Conservation (phyloP, 1,139 yeast genomes). For the Scheffersomyces insectosa region DNA sequence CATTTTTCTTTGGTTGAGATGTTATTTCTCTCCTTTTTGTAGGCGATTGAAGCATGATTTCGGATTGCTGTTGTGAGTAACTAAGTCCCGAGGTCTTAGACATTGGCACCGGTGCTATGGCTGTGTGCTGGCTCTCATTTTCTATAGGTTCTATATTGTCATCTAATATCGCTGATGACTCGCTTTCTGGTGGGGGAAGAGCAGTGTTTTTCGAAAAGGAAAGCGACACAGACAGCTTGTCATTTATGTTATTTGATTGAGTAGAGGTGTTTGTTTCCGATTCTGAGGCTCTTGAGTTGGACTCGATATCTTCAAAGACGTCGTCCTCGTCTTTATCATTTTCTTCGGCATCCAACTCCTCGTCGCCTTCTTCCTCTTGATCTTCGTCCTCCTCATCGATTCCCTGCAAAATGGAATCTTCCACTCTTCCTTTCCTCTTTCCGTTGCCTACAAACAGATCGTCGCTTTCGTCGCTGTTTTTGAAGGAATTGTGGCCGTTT, state of each 20-base stretch:
- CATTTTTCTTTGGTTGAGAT: slow-evolving; percentile 11
- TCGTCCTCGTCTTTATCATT: slow-evolving; percentile 1
- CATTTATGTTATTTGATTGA: neutral
- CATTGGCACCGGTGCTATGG: neutral
- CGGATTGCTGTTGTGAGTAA: slow-evolving; percentile 32
- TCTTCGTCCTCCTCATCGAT: slow-evolving; percentile 2
- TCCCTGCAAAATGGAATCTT: neutral
- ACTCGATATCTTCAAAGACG: slow-evolving; percentile 9
- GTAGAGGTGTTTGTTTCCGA: slow-evolving; percentile 1
- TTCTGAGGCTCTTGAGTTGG: slow-evolving; percentile 1
- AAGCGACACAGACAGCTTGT: neutral
- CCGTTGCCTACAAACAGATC: neutral
- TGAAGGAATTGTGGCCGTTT: too few relatives aligned
- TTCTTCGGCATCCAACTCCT: slow-evolving; percentile 3
- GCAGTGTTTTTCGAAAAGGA: neutral
- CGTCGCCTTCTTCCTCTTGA: slow-evolving; percentile 2
- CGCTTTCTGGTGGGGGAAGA: neutral
- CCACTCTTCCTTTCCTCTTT: too few relatives aligned
- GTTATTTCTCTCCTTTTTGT: slow-evolving; percentile 24
- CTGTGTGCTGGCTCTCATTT: neutral
- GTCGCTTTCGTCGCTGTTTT: neutral
- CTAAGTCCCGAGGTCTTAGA: slow-evolving; percentile 15
- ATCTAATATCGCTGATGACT: neutral
- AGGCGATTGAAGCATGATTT: slow-evolving; percentile 30
- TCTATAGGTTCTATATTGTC: slow-evolving; percentile 1